Conservation (phyloP, 495 filamentous ascomycete species). For the Xylaria nigripes region DNA sequence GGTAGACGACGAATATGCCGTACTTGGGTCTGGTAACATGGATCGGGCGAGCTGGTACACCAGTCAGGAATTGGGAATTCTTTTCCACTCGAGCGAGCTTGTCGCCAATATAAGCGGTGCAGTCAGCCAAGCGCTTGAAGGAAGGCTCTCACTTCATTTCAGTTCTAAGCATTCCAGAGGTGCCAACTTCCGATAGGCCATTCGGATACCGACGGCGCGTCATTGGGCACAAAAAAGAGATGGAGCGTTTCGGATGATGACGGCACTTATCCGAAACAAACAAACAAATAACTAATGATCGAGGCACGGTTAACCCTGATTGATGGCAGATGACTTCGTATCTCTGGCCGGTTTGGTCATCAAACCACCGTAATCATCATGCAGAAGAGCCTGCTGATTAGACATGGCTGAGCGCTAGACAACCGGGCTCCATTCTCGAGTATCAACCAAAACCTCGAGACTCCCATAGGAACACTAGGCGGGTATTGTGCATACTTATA, state of each 20-base stretch:
- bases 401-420: too few species aligned
- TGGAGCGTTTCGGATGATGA: too few species aligned
- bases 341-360: background rate
- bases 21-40: constrained; percentile 68
- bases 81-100: constrained; percentile 45
- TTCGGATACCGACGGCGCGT: background rate
- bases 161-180: constrained; percentile 12
- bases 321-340: background rate
- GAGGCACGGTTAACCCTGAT: background rate
- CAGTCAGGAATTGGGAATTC: constrained; percentile 66
- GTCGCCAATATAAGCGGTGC: constrained; percentile 32
- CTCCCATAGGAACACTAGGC: too few species aligned
- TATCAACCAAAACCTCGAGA: too few species aligned
- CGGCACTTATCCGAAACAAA: background rate
- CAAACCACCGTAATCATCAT: background rate
- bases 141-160: constrained; percentile 34
- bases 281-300: background rate
- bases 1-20: constrained; percentile 49
- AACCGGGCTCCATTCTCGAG: too few species aligned
- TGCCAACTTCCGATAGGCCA: background rate
- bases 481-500: too few species aligned
- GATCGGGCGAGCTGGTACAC: constrained; percentile 72
- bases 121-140: constrained; percentile 36
- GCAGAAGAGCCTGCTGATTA: background rate
- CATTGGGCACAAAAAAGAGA: background rate